A percentile compares a stretch with the other conserved stretches of the same genome.
Evolutionary conservation across 805 yeast species (phyloP).

Genomic region (Metschnikowia dekortorum): DNA sequence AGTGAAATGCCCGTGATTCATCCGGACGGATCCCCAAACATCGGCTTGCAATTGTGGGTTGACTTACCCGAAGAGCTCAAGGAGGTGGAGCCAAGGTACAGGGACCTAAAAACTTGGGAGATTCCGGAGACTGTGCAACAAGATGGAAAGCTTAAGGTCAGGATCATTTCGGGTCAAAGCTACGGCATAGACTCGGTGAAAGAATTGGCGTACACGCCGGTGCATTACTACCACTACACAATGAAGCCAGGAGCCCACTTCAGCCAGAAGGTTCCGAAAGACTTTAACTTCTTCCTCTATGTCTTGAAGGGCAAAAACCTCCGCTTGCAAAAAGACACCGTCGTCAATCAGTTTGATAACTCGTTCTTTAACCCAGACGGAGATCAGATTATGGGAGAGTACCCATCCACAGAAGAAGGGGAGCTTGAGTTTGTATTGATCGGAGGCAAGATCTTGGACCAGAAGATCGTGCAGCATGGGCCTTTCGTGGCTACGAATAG

Average conservation of each 20-base stretch:
- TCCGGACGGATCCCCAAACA: slow-evolving; percentile 23
- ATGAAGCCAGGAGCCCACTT: slow-evolving; percentile 64
- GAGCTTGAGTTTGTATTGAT: slow-evolving; percentile 61
- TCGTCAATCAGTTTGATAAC: slow-evolving; percentile 39
- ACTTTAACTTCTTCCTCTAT: slow-evolving; percentile 68
- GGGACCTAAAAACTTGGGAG: slow-evolving; percentile 67
- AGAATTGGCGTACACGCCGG: slow-evolving; percentile 79
- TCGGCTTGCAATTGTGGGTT: slow-evolving; percentile 77
- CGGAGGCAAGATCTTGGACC: slow-evolving; percentile 72
- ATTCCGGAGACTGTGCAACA: slow-evolving; percentile 65
- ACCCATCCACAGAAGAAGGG: slow-evolving; percentile 30
- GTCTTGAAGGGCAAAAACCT: slow-evolving; percentile 56
- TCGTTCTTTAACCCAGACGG: slow-evolving; percentile 72
- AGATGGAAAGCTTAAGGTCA: slow-evolving; percentile 57
- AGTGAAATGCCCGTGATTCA: slow-evolving; percentile 75
- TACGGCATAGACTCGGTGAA: slow-evolving; percentile 69
- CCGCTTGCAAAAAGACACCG: slow-evolving; percentile 37
- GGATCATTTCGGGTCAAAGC: slow-evolving; percentile 73
- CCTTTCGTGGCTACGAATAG: slow-evolving; percentile 85
- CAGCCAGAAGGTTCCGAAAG: slow-evolving; percentile 52
- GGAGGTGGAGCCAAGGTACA: slow-evolving; percentile 61
- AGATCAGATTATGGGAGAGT: slow-evolving; percentile 50
- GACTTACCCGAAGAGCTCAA: slow-evolving; percentile 18
- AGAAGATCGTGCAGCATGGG: slow-evolving; percentile 80
- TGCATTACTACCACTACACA: slow-evolving; percentile 61